phyloP scores from a whole-genome alignment of 441 rosid species.

The Aquilaria agallochum region DNA sequence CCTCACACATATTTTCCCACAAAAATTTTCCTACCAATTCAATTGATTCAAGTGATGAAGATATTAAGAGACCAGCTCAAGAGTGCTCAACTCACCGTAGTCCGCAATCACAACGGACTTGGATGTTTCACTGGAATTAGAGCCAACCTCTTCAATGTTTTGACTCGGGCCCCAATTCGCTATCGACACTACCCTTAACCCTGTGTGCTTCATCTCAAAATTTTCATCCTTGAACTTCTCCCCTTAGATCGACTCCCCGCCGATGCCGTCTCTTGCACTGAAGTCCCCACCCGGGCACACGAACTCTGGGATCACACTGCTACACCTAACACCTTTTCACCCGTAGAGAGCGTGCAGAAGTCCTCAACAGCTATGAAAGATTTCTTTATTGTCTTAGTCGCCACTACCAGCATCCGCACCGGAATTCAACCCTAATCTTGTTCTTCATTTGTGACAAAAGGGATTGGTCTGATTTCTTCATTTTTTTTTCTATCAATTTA shows the following conservation, averaged over 20 bases:
- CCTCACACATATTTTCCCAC: no score
- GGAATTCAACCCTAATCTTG: no score
- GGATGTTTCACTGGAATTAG: constrained; percentile 19
- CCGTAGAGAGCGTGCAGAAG: constrained; percentile 24
- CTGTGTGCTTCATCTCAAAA: constrained; percentile 34
- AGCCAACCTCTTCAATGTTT: constrained; percentile 37
- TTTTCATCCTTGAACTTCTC: constrained; percentile 42
- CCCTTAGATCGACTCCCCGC: constrained; percentile 49
- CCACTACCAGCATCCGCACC: no score
- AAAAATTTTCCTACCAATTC: no score
- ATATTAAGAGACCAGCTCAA: not conserved
- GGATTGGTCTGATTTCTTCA: no score
- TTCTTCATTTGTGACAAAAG: no score
- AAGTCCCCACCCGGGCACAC: constrained; percentile 25
- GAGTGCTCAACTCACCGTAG: constrained; percentile 25
- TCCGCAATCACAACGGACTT: constrained; percentile 28
- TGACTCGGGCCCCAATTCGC: constrained; percentile 39
- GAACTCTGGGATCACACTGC: constrained; percentile 18
- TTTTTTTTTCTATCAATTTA: no score
- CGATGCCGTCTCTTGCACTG: constrained; percentile 32
- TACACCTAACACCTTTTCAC: constrained; percentile 17
- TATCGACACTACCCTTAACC: constrained; percentile 41
- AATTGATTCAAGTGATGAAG: no score
- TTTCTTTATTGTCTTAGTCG: no score
- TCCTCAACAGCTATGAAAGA: constrained; percentile 6